Conservation (phyloP, 1,284 basidiomycete genomes). For the Leucocoprinus gongylophorus region DNA sequence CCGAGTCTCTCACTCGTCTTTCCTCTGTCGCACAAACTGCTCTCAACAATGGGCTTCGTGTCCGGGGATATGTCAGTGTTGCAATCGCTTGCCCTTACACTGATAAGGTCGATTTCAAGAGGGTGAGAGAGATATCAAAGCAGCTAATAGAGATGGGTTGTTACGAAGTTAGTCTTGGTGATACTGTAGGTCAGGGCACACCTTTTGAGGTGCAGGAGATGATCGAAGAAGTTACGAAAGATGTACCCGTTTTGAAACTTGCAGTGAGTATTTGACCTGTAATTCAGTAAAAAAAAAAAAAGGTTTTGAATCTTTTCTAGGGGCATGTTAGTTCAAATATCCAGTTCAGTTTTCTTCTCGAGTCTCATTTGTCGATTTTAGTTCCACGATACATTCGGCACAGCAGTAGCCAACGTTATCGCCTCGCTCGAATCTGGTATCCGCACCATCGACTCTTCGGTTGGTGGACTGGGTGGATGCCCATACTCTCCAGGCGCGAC, state of each 20-base stretch:
- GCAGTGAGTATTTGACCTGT: constrained; percentile 48
- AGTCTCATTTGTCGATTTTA: constrained; percentile 28
- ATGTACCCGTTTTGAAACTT: constrained; percentile 54
- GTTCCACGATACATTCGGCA: constrained; percentile 92
- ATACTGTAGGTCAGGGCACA: constrained; percentile 87
- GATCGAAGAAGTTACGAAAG: constrained; percentile 63
- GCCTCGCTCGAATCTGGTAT: constrained; percentile 59
- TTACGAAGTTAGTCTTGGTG: constrained; percentile 88
- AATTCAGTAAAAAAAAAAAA: too few species aligned
- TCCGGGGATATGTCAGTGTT: constrained; percentile 85
- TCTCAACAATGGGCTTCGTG: constrained; percentile 53
- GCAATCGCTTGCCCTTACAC: constrained; percentile 84
- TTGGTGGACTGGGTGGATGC: constrained; percentile 89
- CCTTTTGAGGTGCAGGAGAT: constrained; percentile 62
- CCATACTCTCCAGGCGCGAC: constrained; percentile 94
- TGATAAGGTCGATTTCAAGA: constrained; percentile 63
- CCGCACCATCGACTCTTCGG: constrained; percentile 64
- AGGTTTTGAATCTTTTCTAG: constrained; percentile 24
- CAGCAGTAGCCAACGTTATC: constrained; percentile 68
- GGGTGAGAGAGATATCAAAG: constrained; percentile 66
- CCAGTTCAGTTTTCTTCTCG: background rate
- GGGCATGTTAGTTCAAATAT: constrained; percentile 47
- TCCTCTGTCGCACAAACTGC: constrained; percentile 61
- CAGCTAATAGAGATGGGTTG: constrained; percentile 85
- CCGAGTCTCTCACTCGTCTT: constrained; percentile 66